phyloP scores from a whole-genome alignment of 2,329 filamentous ascomycete species.

The Ophiostoma himal-ulmi region DNA sequence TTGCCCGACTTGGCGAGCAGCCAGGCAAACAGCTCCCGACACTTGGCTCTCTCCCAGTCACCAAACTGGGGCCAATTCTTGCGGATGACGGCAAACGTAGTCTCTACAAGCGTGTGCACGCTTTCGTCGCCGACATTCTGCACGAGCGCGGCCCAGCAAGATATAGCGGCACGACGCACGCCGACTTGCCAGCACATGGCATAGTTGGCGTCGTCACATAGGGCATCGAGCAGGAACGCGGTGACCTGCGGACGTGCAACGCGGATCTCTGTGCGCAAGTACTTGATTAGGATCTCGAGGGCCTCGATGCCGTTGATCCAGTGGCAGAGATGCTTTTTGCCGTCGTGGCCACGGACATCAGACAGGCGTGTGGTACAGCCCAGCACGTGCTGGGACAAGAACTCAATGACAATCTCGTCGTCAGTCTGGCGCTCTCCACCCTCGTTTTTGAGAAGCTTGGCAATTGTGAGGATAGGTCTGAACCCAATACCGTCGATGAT shows the following conservation, averaged over 20 bases:
- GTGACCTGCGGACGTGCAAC: conserved; percentile 86
- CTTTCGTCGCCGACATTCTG: conserved; percentile 62
- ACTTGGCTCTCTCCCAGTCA: conserved; percentile 51
- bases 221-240: conserved; percentile 81
- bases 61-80: conserved; percentile 71
- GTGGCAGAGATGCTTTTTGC: conserved; percentile 26
- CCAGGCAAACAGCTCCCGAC: conserved; percentile 56
- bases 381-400: conserved; percentile 76
- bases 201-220: conserved; percentile 47
- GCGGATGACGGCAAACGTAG: conserved; percentile 81
- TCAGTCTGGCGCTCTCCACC: conserved; percentile 30
- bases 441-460: conserved; percentile 30
- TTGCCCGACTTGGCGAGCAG: conserved; percentile 46
- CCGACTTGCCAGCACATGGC: conserved; percentile 24
- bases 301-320: conserved; percentile 53
- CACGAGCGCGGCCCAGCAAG: conserved; percentile 77
- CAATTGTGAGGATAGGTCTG: conserved; percentile 24
- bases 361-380: conserved; percentile 81
- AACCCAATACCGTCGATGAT: conserved; percentile 22
- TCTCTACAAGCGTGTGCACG: conserved; percentile 72
- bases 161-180: conserved; percentile 73
- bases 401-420: conserved; percentile 59
- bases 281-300: conserved; percentile 78
- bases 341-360: conserved; percentile 43
- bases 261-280: conserved; percentile 67